Conservation (phyloP, 2,329 filamentous ascomycete species). For the Escovopsis sp. region DNA sequence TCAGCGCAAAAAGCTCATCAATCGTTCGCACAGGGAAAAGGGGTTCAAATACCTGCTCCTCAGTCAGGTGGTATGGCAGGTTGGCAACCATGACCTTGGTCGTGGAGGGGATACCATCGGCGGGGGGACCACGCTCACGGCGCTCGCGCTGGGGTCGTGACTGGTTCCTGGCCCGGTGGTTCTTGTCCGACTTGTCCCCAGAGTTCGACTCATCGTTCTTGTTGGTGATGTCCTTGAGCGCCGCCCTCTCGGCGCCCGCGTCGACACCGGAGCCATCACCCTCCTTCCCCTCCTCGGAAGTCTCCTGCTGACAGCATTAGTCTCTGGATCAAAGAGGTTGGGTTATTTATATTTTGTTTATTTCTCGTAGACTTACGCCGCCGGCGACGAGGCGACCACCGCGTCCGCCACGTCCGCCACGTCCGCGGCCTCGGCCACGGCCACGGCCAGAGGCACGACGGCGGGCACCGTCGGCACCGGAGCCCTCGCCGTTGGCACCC, state of each 20-base stretch:
- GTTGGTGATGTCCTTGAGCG: constrained; percentile 48
- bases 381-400: constrained; percentile 30
- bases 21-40: neutral
- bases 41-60: constrained; percentile 64
- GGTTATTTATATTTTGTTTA: no score
- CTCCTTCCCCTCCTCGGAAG: constrained; percentile 32
- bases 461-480: constrained; percentile 50
- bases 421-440: constrained; percentile 55
- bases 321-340: neutral
- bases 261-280: constrained; percentile 25
- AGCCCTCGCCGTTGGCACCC: constrained; percentile 60
- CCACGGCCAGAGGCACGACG: constrained; percentile 49
- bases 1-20: neutral
- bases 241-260: constrained; percentile 38
- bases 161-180: constrained; percentile 35
- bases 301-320: constrained; percentile 13
- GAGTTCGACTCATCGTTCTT: constrained; percentile 38
- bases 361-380: constrained; percentile 24
- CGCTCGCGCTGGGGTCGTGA: constrained; percentile 44
- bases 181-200: constrained; percentile 4
- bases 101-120: constrained; percentile 95
- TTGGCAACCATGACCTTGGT: constrained; percentile 99
- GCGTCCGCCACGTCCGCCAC: constrained; percentile 50
- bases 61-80: constrained; percentile 92
- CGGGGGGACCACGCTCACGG: constrained; percentile 81